phyloP scores from a whole-genome alignment of 1,284 basidiomycete species.

The Athelia sp. region DNA sequence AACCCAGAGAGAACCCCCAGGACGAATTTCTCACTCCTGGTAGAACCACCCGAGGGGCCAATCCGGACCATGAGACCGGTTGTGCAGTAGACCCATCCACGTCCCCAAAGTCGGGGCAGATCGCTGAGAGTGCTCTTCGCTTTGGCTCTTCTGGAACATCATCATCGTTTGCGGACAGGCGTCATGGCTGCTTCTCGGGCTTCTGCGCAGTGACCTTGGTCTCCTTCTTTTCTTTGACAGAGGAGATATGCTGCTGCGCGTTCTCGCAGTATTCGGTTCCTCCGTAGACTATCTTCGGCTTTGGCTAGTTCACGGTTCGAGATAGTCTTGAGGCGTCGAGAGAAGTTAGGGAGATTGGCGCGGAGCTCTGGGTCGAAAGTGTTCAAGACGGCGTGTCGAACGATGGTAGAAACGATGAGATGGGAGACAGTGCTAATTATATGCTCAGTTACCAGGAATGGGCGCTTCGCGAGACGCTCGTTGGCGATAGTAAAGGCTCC shows the following conservation, averaged over 20 bases:
- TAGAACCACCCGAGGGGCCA: constrained; percentile 88
- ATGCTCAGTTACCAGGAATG: constrained; percentile 93
- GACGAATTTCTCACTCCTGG: constrained; percentile 57
- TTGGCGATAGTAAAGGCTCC: constrained; percentile 68
- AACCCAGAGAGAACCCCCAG: constrained; percentile 9
- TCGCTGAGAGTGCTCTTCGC: constrained; percentile 65
- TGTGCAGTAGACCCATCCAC: constrained; percentile 97
- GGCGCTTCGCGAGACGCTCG: constrained; percentile 69
- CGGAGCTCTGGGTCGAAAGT: constrained; percentile 66
- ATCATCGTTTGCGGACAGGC: too few species aligned
- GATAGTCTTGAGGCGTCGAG: constrained; percentile 86
- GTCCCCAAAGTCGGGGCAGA: too few species aligned
- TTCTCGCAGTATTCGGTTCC: constrained; percentile 65
- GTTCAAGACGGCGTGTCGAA: constrained; percentile 43
- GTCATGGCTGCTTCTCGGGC: too few species aligned
- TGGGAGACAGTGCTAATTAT: constrained; percentile 96
- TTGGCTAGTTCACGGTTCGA: constrained; percentile 78
- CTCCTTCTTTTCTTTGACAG: constrained; percentile 66
- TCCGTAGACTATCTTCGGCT: constrained; percentile 64
- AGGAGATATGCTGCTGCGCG: constrained; percentile 66
- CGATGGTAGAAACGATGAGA: constrained; percentile 59
- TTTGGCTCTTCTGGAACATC: too few species aligned
- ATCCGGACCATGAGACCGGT: constrained; percentile 77
- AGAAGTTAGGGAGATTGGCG: constrained; percentile 67
- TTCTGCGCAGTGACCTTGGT: constrained; percentile 43